Evolutionary conservation across 257 asterid species (phyloP), one percentile per base, ranked within the genome.

Genomic region (Coffea eugenioides): DNA sequence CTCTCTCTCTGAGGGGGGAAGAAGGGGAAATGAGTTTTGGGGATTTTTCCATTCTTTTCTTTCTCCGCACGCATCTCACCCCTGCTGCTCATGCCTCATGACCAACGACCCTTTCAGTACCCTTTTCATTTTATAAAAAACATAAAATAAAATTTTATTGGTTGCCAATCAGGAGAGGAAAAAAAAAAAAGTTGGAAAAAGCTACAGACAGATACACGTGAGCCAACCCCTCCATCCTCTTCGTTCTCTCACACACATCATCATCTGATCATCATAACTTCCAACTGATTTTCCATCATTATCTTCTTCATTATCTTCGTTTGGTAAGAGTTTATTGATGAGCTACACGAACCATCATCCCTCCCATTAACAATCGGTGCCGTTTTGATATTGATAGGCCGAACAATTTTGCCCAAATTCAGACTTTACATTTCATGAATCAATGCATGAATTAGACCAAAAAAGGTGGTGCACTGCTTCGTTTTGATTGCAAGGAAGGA

Each of bases 171-270:
- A 39, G 43, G 43, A 39, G 31, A 39, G 43, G 43, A 67, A 64
- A 43, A 13, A 43, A 12, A 6, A 6, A 66, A 27, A 0, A 46
- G 14, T 25, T 48, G 52, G 62, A 48, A 13, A 69, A 45, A 64
- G 76, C 72, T 41, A 51, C 67, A 77, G 85, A 82, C 88, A 88
- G 15, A 82, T 82, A 86, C 86, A 84, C 84, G 91, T 88, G 88
- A 84, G 65, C 84, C 79, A 77, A 80, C 80, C 74, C 74, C 69
- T n/a, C 68, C 12, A 51, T 15, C 18, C 46, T 48, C 3, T 73
- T 14, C 71, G 31, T 31, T 25, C 77, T 16, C 82, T 59, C 81
- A 45, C 71, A 27, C 36, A 54, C 64, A 75, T 69, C 71, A 56
- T 80, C 76, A 74, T 16, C 83, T 39, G 39, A 78, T 78, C 73